Percentiles rank a stretch among this genome's conserved stretches.
Evolutionary conservation across 139 green algal species (phyloP).

Genomic region (Chlamydomonas asymmetrica): DNA sequence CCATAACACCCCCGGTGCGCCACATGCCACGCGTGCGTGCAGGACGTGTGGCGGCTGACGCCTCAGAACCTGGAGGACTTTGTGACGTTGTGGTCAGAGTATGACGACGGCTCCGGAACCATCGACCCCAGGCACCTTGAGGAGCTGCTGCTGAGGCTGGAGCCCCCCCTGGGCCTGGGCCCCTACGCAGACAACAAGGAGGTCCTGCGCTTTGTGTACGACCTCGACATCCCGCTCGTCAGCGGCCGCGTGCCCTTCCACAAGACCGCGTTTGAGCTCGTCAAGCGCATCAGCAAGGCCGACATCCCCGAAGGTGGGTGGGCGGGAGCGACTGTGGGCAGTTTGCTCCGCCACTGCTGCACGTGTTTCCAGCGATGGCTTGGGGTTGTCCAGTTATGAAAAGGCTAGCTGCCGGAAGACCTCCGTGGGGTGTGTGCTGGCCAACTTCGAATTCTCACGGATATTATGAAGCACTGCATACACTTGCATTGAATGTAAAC

Average conservation of each 20-base stretch:
- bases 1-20: no score
- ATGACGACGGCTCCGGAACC: conserved; percentile 67
- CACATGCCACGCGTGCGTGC: no score
- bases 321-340: no score
- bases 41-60: not conserved
- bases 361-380: no score
- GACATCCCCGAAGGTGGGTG: conserved; percentile 59
- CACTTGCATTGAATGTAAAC: not conserved
- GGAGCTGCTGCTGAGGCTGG: conserved; percentile 57
- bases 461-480: no score
- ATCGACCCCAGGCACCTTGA: conserved; percentile 65
- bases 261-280: conserved; percentile 69
- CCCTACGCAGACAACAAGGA: conserved; percentile 53
- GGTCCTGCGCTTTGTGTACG: conserved; percentile 70
- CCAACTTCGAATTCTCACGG: no score
- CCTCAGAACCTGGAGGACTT: conserved; percentile 62
- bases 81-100: conserved; percentile 68
- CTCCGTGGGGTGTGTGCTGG: no score
- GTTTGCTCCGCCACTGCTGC: no score
- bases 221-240: conserved; percentile 74
- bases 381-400: no score
- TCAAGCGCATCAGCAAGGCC: conserved; percentile 52
- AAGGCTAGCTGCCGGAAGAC: no score
- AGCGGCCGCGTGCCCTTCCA: conserved; percentile 62
- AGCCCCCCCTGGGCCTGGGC: conserved; percentile 66